Conservation (phyloP, 2,329 filamentous ascomycete species). For the Huntiella savannae region DNA sequence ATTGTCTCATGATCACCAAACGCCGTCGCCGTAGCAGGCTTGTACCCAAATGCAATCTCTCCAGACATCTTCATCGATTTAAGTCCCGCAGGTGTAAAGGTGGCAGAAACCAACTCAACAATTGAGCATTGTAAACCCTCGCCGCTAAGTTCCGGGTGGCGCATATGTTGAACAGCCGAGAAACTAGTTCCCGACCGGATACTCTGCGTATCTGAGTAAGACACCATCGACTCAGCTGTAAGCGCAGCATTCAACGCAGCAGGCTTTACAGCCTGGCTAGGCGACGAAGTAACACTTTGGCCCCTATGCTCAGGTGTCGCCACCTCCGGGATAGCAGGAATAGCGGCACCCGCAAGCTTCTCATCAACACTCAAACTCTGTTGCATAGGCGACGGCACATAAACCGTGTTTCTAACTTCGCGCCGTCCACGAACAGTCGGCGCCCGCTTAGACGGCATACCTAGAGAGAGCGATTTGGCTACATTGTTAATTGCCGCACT, state of each 20-base stretch:
- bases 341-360: constrained; percentile 3
- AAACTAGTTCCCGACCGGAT: constrained; percentile 75
- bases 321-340: constrained; percentile 10
- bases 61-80: constrained; percentile 60
- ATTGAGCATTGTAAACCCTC: constrained; percentile 75
- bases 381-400: constrained; percentile 35
- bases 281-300: not conserved
- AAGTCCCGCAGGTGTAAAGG: constrained; percentile 55
- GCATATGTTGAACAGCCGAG: constrained; percentile 45
- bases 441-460: constrained; percentile 46
- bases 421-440: constrained; percentile 73
- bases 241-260: constrained; percentile 24
- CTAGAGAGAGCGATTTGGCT: constrained; percentile 48
- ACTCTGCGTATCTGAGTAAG: constrained; percentile 64
- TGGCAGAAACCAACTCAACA: constrained; percentile 76
- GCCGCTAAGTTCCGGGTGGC: constrained; percentile 63
- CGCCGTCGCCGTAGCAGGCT: constrained; percentile 29
- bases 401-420: constrained; percentile 82
- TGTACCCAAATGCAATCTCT: constrained; percentile 77
- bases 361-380: constrained; percentile 8
- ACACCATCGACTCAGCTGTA: constrained; percentile 41
- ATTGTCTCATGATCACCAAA: constrained; percentile 42
- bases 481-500: constrained; percentile 58
- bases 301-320: not conserved
- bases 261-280: constrained; percentile 18